Conservation (phyloP, 768 basidiomycete species). For the Hirschioporus abietinus region DNA sequence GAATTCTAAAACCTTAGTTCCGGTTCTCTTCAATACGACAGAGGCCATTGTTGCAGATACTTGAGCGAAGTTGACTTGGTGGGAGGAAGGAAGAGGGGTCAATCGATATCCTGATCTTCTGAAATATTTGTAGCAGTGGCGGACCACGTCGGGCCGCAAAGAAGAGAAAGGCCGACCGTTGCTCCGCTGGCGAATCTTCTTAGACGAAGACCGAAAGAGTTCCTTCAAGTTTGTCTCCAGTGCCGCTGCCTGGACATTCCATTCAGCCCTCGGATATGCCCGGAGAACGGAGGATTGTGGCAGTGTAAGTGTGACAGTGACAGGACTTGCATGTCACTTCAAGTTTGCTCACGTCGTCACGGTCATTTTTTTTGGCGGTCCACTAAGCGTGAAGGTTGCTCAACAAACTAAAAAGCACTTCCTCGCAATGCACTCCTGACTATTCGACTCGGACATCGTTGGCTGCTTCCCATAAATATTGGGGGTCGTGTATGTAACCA, state of each 20-base stretch:
- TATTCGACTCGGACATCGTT: neutral
- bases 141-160: neutral
- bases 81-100: constrained; percentile 13
- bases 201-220: neutral
- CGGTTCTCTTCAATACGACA: constrained; percentile 52
- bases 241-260: neutral
- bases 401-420: neutral
- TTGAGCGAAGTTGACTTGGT: constrained; percentile 11
- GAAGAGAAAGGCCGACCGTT: neutral
- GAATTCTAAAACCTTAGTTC: constrained; percentile 50
- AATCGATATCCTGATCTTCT: constrained; percentile 13
- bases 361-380: neutral
- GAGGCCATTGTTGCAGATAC: constrained; percentile 37
- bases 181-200: neutral
- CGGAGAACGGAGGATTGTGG: neutral
- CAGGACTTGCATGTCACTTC: neutral
- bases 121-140: neutral
- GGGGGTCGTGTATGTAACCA: constrained; percentile 4
- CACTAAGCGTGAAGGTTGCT: neutral
- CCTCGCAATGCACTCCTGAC: neutral
- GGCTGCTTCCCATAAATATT: neutral
- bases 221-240: neutral
- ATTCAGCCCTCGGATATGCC: neutral
- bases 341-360: neutral
- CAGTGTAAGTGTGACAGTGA: neutral